Evolutionary conservation across 1,139 yeast species (phyloP).

Genomic region (Pichia sp.): DNA sequence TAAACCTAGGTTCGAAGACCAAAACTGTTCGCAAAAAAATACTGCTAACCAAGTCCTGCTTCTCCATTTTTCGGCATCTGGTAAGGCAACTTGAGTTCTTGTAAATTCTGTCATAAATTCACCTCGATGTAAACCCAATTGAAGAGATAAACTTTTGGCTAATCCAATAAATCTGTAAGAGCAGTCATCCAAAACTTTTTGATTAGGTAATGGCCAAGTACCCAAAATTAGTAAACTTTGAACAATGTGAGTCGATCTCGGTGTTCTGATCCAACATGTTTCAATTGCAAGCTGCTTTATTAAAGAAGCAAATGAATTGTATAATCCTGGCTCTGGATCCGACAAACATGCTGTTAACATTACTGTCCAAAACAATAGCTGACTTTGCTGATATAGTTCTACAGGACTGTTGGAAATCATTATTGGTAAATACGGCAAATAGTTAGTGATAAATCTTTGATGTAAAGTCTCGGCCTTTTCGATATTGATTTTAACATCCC

Average conservation of each 20-base stretch:
- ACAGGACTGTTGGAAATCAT: slow-evolving; percentile 63
- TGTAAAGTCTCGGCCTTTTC: slow-evolving; percentile 69
- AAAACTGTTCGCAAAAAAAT: slow-evolving; percentile 81
- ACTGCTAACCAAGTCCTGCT: slow-evolving; percentile 89
- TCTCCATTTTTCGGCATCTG: slow-evolving; percentile 92
- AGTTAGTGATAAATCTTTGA: slow-evolving; percentile 53
- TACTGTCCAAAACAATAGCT: slow-evolving; percentile 83
- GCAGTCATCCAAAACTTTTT: slow-evolving; percentile 86
- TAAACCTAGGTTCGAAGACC: slow-evolving; percentile 82
- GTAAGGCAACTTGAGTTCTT: slow-evolving; percentile 79
- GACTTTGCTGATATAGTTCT: slow-evolving; percentile 76
- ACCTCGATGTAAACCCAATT: slow-evolving; percentile 89
- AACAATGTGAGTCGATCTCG: slow-evolving; percentile 87
- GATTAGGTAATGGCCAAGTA: slow-evolving; percentile 91
- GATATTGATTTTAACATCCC: slow-evolving; percentile 60
- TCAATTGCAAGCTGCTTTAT: slow-evolving; percentile 86
- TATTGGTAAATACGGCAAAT: slow-evolving; percentile 74
- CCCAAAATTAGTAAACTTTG: slow-evolving; percentile 79
- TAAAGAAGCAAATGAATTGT: slow-evolving; percentile 65
- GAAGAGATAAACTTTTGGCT: slow-evolving; percentile 79
- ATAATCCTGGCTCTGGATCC: slow-evolving; percentile 80
- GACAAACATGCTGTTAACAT: slow-evolving; percentile 79
- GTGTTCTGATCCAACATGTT: slow-evolving; percentile 90
- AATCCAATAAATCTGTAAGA: slow-evolving; percentile 82
- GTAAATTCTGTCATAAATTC: slow-evolving; percentile 87